phyloP scores from a whole-genome alignment of 1,284 basidiomycete genomes.

The Microbotryomycetes sp. region DNA sequence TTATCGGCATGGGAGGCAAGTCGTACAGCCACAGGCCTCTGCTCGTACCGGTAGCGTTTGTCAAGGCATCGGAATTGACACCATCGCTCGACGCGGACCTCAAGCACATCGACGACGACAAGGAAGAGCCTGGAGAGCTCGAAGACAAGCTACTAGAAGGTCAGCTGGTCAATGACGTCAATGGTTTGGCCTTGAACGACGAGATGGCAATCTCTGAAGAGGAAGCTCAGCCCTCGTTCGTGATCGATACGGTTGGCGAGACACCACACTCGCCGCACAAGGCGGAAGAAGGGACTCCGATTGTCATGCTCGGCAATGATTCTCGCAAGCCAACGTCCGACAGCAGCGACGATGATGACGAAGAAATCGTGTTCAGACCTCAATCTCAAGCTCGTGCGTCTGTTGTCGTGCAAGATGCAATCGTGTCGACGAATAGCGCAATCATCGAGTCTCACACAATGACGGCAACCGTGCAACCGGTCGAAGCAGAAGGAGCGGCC shows the following conservation, averaged over 20 bases:
- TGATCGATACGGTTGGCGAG: background rate
- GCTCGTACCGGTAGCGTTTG: slow-evolving; percentile 28
- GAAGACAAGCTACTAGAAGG: background rate
- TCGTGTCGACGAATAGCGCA: background rate
- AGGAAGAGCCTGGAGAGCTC: slow-evolving; percentile 7
- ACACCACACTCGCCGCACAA: background rate
- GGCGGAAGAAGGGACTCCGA: background rate
- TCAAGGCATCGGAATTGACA: slow-evolving; percentile 6
- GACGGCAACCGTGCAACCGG: background rate
- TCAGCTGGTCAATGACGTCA: background rate
- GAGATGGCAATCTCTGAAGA: slow-evolving; percentile 7
- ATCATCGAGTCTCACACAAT: no score
- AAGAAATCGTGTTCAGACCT: slow-evolving; percentile 5
- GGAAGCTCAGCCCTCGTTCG: background rate
- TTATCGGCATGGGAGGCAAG: background rate
- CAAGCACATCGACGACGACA: slow-evolving; percentile 15
- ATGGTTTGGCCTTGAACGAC: background rate
- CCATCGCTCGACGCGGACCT: background rate
- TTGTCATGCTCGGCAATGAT: background rate
- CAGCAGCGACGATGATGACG: slow-evolving; percentile 5
- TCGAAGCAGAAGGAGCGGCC: background rate
- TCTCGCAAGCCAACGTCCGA: slow-evolving; percentile 13
- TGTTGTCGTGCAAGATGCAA: background rate
- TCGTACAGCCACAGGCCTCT: slow-evolving; percentile 9
- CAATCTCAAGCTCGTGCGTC: background rate